phyloP scores from a whole-genome alignment of 352 stramenopile genomes.

The Phytophthora multivora region DNA sequence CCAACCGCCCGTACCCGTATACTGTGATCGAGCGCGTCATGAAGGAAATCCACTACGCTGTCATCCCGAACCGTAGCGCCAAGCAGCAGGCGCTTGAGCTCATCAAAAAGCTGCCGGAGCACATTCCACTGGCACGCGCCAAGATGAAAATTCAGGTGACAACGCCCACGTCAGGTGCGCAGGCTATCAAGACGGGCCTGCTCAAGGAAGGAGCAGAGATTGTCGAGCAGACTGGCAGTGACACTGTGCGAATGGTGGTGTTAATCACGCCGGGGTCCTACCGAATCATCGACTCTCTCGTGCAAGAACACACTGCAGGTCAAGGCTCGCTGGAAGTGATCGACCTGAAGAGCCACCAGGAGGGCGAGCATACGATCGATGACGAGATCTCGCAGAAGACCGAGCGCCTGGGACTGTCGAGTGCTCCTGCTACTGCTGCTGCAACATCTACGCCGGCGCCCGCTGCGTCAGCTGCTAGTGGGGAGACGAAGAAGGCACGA shows the following conservation, averaged over 20 bases:
- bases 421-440: slow-evolving; percentile 15
- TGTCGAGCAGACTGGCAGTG: slow-evolving; percentile 62
- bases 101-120: slow-evolving; percentile 92
- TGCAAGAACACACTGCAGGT: slow-evolving; percentile 62
- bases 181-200: slow-evolving; percentile 66
- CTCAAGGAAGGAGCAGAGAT: slow-evolving; percentile 70
- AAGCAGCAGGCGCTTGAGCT: slow-evolving; percentile 98
- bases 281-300: slow-evolving; percentile 72
- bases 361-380: slow-evolving; percentile 92
- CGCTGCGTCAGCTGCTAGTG: slow-evolving; percentile 3
- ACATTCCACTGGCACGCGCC: slow-evolving; percentile 95
- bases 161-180: slow-evolving; percentile 45
- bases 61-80: slow-evolving; percentile 93
- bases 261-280: slow-evolving; percentile 82
- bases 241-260: slow-evolving; percentile 65
- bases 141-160: slow-evolving; percentile 96
- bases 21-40: slow-evolving; percentile 97
- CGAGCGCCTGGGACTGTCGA: slow-evolving; percentile 62
- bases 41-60: slow-evolving; percentile 95
- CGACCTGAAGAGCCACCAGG: slow-evolving; percentile 91
- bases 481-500: slow-evolving; percentile 49
- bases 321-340: slow-evolving; percentile 91
- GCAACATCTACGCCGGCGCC: slow-evolving; percentile 6
- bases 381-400: slow-evolving; percentile 91
- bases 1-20: slow-evolving; percentile 96